Percentiles rank a stretch among this genome's conserved stretches.
Conservation (phyloP, 179 eudicot species). For the Nepenthes alata region DNA sequence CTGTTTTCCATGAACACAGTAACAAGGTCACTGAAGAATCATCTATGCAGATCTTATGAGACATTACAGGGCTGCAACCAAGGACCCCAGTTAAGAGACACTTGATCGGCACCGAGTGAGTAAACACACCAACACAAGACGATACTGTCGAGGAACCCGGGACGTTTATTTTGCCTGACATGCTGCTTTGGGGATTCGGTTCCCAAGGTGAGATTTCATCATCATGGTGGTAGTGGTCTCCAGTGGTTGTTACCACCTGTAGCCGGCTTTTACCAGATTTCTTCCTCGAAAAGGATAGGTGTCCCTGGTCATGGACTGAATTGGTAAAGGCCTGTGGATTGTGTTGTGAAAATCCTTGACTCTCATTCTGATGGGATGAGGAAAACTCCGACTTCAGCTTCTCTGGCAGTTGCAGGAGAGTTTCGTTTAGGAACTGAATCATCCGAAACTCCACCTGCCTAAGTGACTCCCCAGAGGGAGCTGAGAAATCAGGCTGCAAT, state of each 20-base stretch:
- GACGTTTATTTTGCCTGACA: slow-evolving; percentile 23
- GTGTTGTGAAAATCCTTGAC: slow-evolving; percentile 35
- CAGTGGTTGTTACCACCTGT: slow-evolving; percentile 72
- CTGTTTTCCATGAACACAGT: slow-evolving; percentile 77
- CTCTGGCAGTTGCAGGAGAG: slow-evolving; percentile 55
- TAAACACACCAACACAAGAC: slow-evolving; percentile 66
- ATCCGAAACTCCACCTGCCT: slow-evolving; percentile 91
- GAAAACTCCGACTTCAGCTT: slow-evolving; percentile 57
- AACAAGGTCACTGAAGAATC: slow-evolving; percentile 85
- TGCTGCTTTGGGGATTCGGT: slow-evolving; percentile 27
- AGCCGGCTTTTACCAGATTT: slow-evolving; percentile 97
- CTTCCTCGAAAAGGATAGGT: slow-evolving; percentile 48
- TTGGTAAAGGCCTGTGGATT: slow-evolving; percentile 22
- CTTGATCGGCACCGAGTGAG: slow-evolving; percentile 71
- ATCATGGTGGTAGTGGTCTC: slow-evolving; percentile 73
- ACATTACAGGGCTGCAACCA: slow-evolving; percentile 71
- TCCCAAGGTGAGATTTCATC: slow-evolving; percentile 83
- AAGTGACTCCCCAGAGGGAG: slow-evolving; percentile 94
- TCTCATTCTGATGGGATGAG: slow-evolving; percentile 59
- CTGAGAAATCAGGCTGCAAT: slow-evolving; percentile 80
- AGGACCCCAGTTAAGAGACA: slow-evolving; percentile 82
- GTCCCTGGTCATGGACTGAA: slow-evolving; percentile 39
- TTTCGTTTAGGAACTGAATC: slow-evolving; percentile 66
- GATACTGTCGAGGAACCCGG: slow-evolving; percentile 9
- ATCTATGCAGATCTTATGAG: slow-evolving; percentile 69